These are phyloP conservation scores for Sparassis latifolia DNA, from an alignment of 1,284 basidiomycete species.

Conservation along the genomic window DNA sequence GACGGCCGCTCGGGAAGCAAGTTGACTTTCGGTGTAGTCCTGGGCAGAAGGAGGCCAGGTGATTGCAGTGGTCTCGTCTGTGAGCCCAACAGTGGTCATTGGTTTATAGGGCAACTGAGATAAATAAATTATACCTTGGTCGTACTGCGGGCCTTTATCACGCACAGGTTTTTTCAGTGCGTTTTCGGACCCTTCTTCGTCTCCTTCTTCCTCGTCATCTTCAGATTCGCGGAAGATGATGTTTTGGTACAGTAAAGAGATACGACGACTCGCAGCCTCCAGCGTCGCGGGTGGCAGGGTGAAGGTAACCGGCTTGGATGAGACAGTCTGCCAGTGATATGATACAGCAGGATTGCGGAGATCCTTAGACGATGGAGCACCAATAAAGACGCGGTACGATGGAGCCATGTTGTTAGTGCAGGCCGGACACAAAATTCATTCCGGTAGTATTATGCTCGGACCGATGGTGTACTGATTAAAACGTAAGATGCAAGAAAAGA, in stretches of 20 bases:
- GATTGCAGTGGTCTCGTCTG: conserved; percentile 41
- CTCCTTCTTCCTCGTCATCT: conserved; percentile 14
- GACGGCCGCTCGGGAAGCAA: conserved; percentile 6
- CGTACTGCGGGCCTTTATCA: too few species aligned
- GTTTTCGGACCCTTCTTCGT: conserved; percentile 4
- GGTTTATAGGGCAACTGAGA: too few species aligned
- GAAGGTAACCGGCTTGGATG: conserved; percentile 8
- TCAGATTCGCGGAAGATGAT: conserved; percentile 45
- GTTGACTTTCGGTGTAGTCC: conserved; percentile 6
- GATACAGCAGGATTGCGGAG: conserved; percentile 17
- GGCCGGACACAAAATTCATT: not conserved
- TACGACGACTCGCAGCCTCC: conserved; percentile 53
- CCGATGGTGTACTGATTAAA: too few species aligned
- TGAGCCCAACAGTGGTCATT: not conserved
- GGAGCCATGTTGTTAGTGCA: not conserved
- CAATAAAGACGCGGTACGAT: conserved; percentile 34
- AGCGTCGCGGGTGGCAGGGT: conserved; percentile 41
- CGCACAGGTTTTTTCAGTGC: too few species aligned
- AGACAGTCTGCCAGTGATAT: conserved; percentile 37
- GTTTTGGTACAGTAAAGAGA: conserved; percentile 61
- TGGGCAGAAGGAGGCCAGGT: conserved; percentile 49
- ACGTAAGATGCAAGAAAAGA: too few species aligned
- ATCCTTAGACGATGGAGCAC: conserved; percentile 36
- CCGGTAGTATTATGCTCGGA: not conserved
- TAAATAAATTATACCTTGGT: too few species aligned